These are phyloP conservation scores for Aspergillus brasiliensis DNA, from an alignment of 2,329 filamentous ascomycete species.

Conservation along the genomic window DNA sequence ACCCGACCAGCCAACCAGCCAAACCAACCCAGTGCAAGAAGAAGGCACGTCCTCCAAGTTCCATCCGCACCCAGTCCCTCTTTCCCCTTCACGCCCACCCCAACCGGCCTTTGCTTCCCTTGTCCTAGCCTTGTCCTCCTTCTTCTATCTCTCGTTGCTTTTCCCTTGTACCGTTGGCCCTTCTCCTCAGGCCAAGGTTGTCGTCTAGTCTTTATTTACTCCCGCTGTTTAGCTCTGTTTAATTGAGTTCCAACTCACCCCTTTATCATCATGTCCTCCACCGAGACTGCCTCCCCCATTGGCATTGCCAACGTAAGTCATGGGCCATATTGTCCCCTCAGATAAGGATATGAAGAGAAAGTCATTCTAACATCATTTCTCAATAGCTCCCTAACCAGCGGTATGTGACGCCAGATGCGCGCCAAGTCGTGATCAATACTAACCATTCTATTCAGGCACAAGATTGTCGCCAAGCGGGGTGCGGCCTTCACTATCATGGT, in stretches of 20 bases:
- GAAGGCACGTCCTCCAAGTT: conserved; percentile 18
- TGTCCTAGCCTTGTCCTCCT: not conserved
- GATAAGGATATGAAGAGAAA: not conserved
- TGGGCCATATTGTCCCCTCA: not conserved
- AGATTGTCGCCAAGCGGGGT: conserved; percentile 79
- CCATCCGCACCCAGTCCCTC: conserved; percentile 19
- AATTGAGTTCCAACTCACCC: conserved; percentile 20
- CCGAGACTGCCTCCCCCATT: conserved; percentile 67
- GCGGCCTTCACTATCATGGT: conserved; percentile 99
- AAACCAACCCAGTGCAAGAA: conserved; percentile 21
- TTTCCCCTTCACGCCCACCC: conserved; percentile 14
- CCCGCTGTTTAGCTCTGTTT: conserved; percentile 21
- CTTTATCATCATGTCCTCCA: conserved; percentile 55
- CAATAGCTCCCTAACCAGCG: conserved; percentile 68
- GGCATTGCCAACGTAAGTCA: conserved; percentile 71
- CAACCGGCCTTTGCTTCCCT: conserved; percentile 14
- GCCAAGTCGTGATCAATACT: conserved; percentile 6
- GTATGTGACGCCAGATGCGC: conserved; percentile 47
- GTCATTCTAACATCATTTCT: conserved; percentile 29
- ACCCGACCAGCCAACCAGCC: conserved; percentile 8
- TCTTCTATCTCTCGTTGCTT: conserved; percentile 3
- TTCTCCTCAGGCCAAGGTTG: conserved; percentile 11
- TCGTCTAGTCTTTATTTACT: conserved; percentile 15
- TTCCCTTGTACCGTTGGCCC: conserved; percentile 8
- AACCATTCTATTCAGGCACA: conserved; percentile 55